These are phyloP conservation scores for Phyllosticta citribraziliensis DNA, from an alignment of 2,329 filamentous ascomycete species.

Conservation along the genomic window DNA sequence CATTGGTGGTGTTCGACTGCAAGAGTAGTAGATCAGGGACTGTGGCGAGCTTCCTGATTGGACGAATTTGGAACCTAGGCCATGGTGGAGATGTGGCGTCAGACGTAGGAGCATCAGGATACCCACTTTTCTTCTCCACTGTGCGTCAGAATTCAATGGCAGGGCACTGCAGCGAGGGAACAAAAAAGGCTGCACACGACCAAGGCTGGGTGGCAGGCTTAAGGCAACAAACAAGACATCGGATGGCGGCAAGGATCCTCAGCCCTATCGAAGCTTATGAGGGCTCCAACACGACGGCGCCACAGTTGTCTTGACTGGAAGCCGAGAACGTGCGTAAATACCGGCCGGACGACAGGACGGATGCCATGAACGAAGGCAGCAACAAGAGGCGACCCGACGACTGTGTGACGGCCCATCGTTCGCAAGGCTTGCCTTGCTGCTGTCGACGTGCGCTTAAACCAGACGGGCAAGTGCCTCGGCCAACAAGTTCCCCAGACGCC, in stretches of 20 bases:
- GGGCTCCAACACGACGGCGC: not conserved
- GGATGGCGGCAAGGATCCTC: not conserved
- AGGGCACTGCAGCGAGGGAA: too few species aligned
- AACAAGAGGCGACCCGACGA: not conserved
- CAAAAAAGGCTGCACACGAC: too few species aligned
- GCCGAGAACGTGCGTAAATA: not conserved
- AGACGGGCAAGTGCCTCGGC: conserved; percentile 3
- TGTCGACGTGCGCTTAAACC: conserved; percentile 1
- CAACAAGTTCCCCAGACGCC: conserved; percentile 1
- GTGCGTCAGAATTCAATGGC: too few species aligned
- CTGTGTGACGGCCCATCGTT: too few species aligned
- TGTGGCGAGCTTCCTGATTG: not conserved
- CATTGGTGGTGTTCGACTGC: too few species aligned
- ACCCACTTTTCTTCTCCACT: not conserved
- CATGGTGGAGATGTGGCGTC: not conserved
- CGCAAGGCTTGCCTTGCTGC: not conserved
- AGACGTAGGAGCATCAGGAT: not conserved
- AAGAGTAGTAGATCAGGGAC: too few species aligned
- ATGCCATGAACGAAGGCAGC: not conserved
- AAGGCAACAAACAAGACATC: not conserved
- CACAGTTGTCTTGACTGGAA: not conserved
- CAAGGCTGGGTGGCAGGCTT: not conserved
- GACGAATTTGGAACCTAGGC: not conserved
- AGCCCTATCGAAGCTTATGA: not conserved
- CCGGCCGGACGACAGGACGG: not conserved